Base-by-base conservation (phyloP, 345 rosid species). In the Zanthoxylum bungeanum region DNA sequence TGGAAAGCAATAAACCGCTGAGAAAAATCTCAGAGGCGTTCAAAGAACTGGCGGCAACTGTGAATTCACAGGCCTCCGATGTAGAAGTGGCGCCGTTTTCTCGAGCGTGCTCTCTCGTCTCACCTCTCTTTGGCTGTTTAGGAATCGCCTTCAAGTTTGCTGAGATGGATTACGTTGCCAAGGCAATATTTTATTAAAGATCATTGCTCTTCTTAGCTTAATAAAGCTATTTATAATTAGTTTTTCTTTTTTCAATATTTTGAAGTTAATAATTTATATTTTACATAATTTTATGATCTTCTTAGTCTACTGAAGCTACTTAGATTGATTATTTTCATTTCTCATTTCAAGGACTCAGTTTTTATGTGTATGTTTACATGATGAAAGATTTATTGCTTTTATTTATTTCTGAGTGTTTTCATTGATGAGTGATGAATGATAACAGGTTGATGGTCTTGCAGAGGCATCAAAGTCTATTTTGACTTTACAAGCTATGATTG, bases 91-190 rank as follows among this genome's bases (percentile, higher is more conserved):
- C 85, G n/a, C 78, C 87, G 1, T 88, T 94, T 78, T 92, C 98
- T 27, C 90, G 53, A 72, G 98, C 99, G 25, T 90, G 96, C 77
- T 88, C 99, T 39, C 76, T 89, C 21, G 98, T 95, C 19, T 95
- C 99, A 11, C 98, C 99, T 70, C 98, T 92, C 53, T 89, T 95
- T 62, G 92, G 92, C 27, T 90, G 97, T 78, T 77, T 95, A 24
- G 98, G 99, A 34, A 85, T 95, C 66, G 98, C 98, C 64, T 94
- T 94, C 83, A 95, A 92, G 83, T 95, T 95, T 69, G 99, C 97
- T 0, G 97, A 95, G 76, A 83, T 85, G 96, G 98, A 95, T 74
- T 95, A 90, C 47, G 97, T 92, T n/a, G 90, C 97, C 72, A 92
- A 95, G 93, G 98, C 91, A 46, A 17, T 24, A 17, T 31, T 50